Percentiles rank a stretch among this genome's conserved stretches.
These are phyloP conservation scores for Prunus dulcis DNA, from an alignment of 306 rosid species.

Conservation along the genomic window DNA sequence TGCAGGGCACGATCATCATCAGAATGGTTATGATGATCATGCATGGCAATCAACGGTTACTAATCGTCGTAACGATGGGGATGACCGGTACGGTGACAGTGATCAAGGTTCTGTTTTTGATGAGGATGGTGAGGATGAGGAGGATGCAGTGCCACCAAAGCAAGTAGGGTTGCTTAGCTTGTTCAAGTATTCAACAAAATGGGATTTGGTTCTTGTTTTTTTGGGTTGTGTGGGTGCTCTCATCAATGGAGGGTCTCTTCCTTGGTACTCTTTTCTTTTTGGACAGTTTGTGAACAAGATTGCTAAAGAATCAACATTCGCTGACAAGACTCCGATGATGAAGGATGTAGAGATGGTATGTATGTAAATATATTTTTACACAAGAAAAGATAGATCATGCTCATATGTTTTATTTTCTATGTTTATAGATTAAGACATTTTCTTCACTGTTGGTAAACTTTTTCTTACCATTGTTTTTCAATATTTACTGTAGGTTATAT, in stretches of 20 bases:
- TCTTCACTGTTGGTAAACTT: background rate
- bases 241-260: conserved; percentile 89
- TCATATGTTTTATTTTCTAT: background rate
- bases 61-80: background rate
- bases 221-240: conserved; percentile 88
- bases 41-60: background rate
- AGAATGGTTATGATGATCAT: background rate
- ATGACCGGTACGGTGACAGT: conserved; percentile 1
- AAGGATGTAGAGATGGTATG: conserved; percentile 57
- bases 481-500: background rate
- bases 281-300: conserved; percentile 69
- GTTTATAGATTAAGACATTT: too few relatives aligned
- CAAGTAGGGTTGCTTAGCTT: conserved; percentile 64
- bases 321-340: conserved; percentile 40
- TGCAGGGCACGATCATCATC: background rate
- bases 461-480: background rate
- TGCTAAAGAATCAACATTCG: conserved; percentile 30
- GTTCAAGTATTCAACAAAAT: conserved; percentile 76
- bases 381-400: too few relatives aligned
- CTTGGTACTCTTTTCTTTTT: conserved; percentile 71
- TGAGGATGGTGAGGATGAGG: conserved; percentile 46
- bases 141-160: conserved; percentile 44
- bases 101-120: conserved; percentile 33
- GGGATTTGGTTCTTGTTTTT: conserved; percentile 70
- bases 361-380: background rate